Conservation (phyloP, 345 rosid species). For the Psidium guajava region DNA sequence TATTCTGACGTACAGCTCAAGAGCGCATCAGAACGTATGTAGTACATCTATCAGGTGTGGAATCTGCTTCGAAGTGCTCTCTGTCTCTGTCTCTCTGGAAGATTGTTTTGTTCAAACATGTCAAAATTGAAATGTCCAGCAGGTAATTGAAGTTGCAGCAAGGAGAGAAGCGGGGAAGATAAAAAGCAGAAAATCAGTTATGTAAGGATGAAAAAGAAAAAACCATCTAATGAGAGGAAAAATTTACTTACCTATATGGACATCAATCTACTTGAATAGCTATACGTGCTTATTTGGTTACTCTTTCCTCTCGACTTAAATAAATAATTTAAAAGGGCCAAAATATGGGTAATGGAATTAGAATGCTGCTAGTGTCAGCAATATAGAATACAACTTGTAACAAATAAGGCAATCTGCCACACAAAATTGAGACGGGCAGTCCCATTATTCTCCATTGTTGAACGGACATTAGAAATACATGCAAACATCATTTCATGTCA, state of each 20-base stretch:
- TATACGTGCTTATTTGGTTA: neutral
- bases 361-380: neutral
- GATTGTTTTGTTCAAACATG: neutral
- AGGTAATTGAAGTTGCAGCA: neutral
- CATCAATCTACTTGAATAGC: neutral
- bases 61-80: neutral
- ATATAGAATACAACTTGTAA: neutral
- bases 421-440: neutral
- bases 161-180: neutral
- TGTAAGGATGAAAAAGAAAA: neutral
- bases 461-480: neutral
- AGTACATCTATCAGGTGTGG: slow-evolving; percentile 86
- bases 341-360: neutral
- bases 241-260: neutral
- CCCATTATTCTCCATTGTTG: neutral
- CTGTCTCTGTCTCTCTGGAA: neutral
- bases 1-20: slow-evolving; percentile 74
- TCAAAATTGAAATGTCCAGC: neutral
- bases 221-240: neutral
- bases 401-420: neutral
- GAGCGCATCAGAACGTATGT: slow-evolving; percentile 90
- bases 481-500: neutral
- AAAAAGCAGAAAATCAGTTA: neutral
- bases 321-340: neutral
- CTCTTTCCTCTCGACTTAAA: neutral